Evolutionary conservation across 1,284 basidiomycete genomes (phyloP), one percentile per base, ranked within the genome.

Genomic region (Marasmius oreades): DNA sequence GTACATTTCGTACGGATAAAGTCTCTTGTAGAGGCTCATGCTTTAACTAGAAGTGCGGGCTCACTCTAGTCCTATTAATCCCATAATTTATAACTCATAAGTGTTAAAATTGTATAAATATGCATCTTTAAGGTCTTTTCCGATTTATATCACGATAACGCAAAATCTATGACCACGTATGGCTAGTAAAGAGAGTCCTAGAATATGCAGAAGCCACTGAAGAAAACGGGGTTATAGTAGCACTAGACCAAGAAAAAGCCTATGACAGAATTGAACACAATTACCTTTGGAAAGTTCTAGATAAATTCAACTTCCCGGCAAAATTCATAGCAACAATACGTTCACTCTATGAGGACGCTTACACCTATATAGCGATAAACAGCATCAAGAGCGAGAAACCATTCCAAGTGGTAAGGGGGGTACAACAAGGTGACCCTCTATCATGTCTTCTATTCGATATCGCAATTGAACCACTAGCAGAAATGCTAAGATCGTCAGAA

Each of bases 391-490:
- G 65, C 16, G 16, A 5, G 3, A 5, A 10, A 0, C 1, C 16
- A 0, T 70, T 62, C 55, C 5, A 3, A 0, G 36, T 37, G 2
- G 5, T 37, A 2, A 2, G 36, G n/a, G 36, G 36, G 2, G 36
- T 37, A 2, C 12, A 48, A 68, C 66, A 70, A 37, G 64, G 62
- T 0, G 61, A 69, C 52, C 67, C 62, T 0, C 47, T 68, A 0
- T 72, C 69, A 0, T 71, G 68, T 53, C 61, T 73, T 0, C 61
- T 73, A 0, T 37, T 37, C n/a, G n/a, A n/a, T n/a, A n/a, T n/a
- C n/a, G n/a, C n/a, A n/a, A n/a, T n/a, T n/a, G n/a, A n/a, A n/a
- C 36, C 36, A 3, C 36, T 37, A 2, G 36, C 36, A 2, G 44
- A 45, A 6, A 20, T 20, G 5, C 24, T 48, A 26, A 22, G 46